These are phyloP conservation scores for Liriodendron chinense DNA, from an alignment of 164 flowering plant species.

Conservation along the genomic window DNA sequence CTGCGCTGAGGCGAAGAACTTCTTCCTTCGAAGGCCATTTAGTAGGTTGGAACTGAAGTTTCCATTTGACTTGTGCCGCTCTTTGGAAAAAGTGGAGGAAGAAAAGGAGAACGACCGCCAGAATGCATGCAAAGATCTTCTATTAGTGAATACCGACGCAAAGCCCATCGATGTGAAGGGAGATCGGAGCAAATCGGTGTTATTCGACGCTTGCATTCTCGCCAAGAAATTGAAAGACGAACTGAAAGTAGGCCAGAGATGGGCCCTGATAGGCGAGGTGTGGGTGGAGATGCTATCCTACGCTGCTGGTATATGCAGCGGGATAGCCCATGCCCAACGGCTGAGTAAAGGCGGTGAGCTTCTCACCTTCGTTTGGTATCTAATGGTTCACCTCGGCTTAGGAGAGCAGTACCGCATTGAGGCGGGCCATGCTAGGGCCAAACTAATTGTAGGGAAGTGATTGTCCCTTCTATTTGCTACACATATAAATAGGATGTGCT, in stretches of 20 bases:
- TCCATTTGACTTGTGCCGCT: neutral
- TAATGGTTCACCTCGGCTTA: slow-evolving; percentile 12
- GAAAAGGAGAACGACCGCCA: neutral
- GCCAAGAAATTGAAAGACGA: neutral
- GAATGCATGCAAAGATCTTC: neutral
- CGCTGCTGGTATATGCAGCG: slow-evolving; percentile 6
- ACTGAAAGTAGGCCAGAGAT: neutral
- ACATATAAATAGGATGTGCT: no score
- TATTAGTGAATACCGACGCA: neutral
- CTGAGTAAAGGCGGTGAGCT: slow-evolving; percentile 16
- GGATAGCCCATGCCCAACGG: slow-evolving; percentile 2
- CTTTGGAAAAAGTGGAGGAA: neutral
- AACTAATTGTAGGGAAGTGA: neutral
- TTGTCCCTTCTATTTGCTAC: neutral
- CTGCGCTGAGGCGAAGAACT: neutral
- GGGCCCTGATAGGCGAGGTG: slow-evolving; percentile 11
- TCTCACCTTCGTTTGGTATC: slow-evolving; percentile 9
- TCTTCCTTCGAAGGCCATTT: neutral
- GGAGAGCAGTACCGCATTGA: slow-evolving; percentile 6
- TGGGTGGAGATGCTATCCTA: slow-evolving; percentile 16
- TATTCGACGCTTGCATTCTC: slow-evolving; percentile 8
- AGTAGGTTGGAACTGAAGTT: neutral
- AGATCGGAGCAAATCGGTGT: slow-evolving; percentile 18
- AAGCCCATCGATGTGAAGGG: slow-evolving; percentile 4
- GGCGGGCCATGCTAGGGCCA: slow-evolving; percentile 1